Base-by-base conservation (phyloP, 495 filamentous ascomycete genomes). In the Daldinia vernicosa region DNA sequence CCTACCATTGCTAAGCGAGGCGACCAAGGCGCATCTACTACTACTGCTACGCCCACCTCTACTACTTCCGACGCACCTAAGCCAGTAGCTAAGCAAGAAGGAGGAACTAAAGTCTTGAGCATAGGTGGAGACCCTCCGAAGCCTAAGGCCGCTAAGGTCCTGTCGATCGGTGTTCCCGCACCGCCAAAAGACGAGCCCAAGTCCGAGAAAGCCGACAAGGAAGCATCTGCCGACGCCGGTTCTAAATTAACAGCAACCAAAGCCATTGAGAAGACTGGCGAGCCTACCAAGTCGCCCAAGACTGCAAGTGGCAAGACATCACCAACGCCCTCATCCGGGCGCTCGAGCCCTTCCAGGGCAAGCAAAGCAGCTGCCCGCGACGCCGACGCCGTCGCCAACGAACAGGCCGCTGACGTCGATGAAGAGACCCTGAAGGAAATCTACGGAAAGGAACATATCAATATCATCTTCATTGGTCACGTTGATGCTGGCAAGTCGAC, bases 401-500 rank as follows among this genome's bases (percentile, higher is more conserved):
- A 94, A 74, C 95, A 98, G 75, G 84, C 87, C 14, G 93, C 92
- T 19, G 93, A 96, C 79, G 90, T 99, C 3, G 95, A 98, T 69
- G 93, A 97, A 26, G 91, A 92, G 47, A 92, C 92, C 0, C 82
- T 99, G 64, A 92, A 93, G 77, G 95, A 98, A 80, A 93, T 99
- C 45, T 98, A 98, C 79, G 95, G 95, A 72, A 97, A 98, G 80
- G 95, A 99, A 80, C 95, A 99, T 76, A 90, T 99, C 68, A 99
- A 99, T 78, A 88, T 98, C 55, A 97, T 99, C 63, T 99, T 99
- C 85, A 92, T 99, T 74, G 95, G 95, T 57, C 95, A 98, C 84
- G 95, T 98, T 66, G 95, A 99, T 80, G 94, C 95, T 65, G 95
- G 95, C 74, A 99, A 98, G 83, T 95, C 92, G 17, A 98, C 95